A percentile compares a stretch with the other conserved stretches of the same genome.
These are phyloP conservation scores for Apophysomyces ossiformis DNA, from an alignment of 371 early-diverging fungal genomes.

Conservation along the genomic window DNA sequence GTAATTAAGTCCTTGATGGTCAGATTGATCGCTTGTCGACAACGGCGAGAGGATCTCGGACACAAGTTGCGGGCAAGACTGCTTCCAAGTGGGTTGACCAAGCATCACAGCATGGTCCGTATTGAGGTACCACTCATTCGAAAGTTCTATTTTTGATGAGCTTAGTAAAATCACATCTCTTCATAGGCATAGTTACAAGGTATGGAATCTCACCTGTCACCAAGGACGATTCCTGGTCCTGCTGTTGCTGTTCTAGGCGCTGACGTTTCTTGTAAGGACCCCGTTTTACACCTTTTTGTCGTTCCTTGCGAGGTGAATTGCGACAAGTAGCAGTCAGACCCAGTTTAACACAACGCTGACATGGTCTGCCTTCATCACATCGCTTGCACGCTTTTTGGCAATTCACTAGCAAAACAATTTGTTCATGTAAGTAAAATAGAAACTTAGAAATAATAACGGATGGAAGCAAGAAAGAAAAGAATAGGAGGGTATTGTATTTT, in stretches of 20 bases:
- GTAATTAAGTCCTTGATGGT: neutral
- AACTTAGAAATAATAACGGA: too few species aligned
- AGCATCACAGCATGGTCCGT: neutral
- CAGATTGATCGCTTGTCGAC: constrained; percentile 5
- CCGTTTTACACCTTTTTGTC: constrained; percentile 78
- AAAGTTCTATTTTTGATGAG: neutral
- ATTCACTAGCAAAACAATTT: constrained; percentile 50
- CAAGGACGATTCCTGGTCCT: neutral
- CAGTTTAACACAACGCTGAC: constrained; percentile 78
- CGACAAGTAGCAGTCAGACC: constrained; percentile 71
- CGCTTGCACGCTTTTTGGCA: constrained; percentile 91
- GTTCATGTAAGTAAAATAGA: too few species aligned
- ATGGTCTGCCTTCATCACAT: constrained; percentile 84
- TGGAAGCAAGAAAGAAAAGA: neutral
- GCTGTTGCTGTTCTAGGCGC: constrained; percentile 4
- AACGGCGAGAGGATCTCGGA: neutral
- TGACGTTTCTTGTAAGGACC: constrained; percentile 73
- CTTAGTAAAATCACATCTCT: neutral
- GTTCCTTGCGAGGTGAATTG: constrained; percentile 78
- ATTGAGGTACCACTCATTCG: neutral
- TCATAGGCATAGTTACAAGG: too few species aligned
- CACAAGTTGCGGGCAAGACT: neutral
- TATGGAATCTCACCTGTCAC: neutral
- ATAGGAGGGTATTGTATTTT: constrained; percentile 1
- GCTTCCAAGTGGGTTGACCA: neutral